phyloP scores from a whole-genome alignment of 1,284 basidiomycete genomes.

The Papiliotrema nemorosa region DNA sequence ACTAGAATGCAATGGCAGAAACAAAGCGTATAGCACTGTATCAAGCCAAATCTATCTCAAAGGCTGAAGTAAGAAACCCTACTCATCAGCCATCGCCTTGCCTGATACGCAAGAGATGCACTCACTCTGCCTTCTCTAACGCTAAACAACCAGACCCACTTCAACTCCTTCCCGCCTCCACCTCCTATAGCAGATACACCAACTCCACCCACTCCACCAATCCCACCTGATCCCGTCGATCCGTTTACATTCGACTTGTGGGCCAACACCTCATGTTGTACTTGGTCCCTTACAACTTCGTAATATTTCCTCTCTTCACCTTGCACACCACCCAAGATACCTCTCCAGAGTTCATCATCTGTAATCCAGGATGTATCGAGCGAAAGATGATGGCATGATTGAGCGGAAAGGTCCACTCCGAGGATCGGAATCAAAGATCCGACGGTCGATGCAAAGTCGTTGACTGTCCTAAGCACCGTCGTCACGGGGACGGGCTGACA shows the following conservation, averaged over 20 bases:
- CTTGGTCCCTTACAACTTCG: slow-evolving; percentile 30
- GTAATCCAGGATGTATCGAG: slow-evolving; percentile 37
- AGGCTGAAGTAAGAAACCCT: slow-evolving; percentile 18
- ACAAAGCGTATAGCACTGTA: too few species aligned
- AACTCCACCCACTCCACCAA: neutral
- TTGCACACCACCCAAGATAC: slow-evolving; percentile 16
- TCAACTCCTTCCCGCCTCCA: slow-evolving; percentile 2
- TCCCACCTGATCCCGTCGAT: neutral
- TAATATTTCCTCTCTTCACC: slow-evolving; percentile 32
- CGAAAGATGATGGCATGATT: slow-evolving; percentile 32
- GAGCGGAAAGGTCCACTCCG: slow-evolving; percentile 38
- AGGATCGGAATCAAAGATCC: slow-evolving; percentile 38
- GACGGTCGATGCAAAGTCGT: slow-evolving; percentile 35
- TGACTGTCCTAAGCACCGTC: slow-evolving; percentile 12
- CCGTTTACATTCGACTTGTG: too few species aligned
- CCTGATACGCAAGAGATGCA: slow-evolving; percentile 11
- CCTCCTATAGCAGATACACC: neutral
- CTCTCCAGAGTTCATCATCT: slow-evolving; percentile 44
- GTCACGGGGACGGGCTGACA: neutral
- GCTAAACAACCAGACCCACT: slow-evolving; percentile 59
- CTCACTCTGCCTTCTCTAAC: slow-evolving; percentile 43
- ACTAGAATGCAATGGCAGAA: too few species aligned
- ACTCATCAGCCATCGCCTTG: neutral
- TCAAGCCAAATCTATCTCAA: slow-evolving; percentile 3
- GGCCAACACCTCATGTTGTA: slow-evolving; percentile 14